These are phyloP conservation scores for Suillus hirtellus DNA, from an alignment of 768 basidiomycete genomes.

Conservation along the genomic window DNA sequence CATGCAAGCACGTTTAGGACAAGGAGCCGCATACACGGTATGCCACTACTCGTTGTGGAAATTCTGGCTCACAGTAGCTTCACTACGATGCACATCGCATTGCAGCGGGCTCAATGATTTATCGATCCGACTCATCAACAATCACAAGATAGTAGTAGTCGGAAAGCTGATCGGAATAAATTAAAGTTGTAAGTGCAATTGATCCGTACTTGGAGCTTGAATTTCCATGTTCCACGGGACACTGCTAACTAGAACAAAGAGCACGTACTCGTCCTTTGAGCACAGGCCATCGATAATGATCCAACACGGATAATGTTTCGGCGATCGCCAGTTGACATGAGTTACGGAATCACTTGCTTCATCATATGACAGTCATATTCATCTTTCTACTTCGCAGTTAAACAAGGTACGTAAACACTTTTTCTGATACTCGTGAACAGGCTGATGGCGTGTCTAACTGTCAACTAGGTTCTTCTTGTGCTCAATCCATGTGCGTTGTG, in stretches of 20 bases:
- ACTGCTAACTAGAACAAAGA: neutral
- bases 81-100: too few relatives aligned
- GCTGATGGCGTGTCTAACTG: neutral
- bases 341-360: neutral
- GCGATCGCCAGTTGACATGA: neutral
- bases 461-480: neutral
- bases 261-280: neutral
- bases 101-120: too few relatives aligned
- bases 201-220: neutral
- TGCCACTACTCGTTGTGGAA: too few relatives aligned
- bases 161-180: neutral
- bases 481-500: neutral
- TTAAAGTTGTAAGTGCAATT: neutral
- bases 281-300: neutral
- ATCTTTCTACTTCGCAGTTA: too few relatives aligned
- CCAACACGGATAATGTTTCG: too few relatives aligned
- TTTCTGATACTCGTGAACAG: neutral
- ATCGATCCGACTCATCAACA: too few relatives aligned
- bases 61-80: neutral
- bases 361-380: too few relatives aligned
- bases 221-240: neutral
- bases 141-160: too few relatives aligned
- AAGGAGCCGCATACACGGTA: neutral
- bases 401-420: neutral
- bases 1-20: neutral